Base-by-base conservation (phyloP, 306 rosid genomes). In the Comarum palustre region DNA sequence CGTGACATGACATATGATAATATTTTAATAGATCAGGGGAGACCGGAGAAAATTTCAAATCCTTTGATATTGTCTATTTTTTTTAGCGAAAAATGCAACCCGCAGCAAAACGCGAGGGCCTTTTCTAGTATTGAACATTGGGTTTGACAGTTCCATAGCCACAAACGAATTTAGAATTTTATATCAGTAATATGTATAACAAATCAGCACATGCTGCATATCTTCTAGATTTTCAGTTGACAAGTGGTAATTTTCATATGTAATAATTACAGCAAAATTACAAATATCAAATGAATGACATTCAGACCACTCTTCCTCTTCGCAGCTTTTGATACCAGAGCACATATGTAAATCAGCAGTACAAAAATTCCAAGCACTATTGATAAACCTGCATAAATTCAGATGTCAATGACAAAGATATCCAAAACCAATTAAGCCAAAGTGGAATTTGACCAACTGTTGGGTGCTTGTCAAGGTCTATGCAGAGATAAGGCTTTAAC, bases 301-400 rank as follows among this genome's bases (percentile, higher is more conserved):
- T 60, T 61, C 54, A 47, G 69, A 51, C 61, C 64, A 64, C 65
- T 81, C 67, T 78, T 74, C 50, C 65, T 81, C 71, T 78, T 74
- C 50, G 20, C 39, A 54, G 82, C 73, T 69, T 68, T 81, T 43
- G 54, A 22, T 67, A 58, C 74, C 50, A 48, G 31, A 36, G 38
- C 54, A 59, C 34, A 12, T 39, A 17, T 31, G 34, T 29, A 12
- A 17, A 64, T 71, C 78, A 48, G 50, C 65, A 43, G 31, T 71
- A 78, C 86, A 82, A 82, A 82, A 82, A 13, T 78, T 78, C 75
- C 73, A 60, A 71, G 55, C 75, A 46, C 68, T 47, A 34, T 73
- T 64, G 64, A 72, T 50, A 27, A 74, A 70, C 80, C 86, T 82
- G 80, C 80, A 72, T 39, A 22, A 7, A 69, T 45, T 34, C 29